Evolutionary conservation across 805 yeast species (phyloP).

Genomic region (Candida takata): DNA sequence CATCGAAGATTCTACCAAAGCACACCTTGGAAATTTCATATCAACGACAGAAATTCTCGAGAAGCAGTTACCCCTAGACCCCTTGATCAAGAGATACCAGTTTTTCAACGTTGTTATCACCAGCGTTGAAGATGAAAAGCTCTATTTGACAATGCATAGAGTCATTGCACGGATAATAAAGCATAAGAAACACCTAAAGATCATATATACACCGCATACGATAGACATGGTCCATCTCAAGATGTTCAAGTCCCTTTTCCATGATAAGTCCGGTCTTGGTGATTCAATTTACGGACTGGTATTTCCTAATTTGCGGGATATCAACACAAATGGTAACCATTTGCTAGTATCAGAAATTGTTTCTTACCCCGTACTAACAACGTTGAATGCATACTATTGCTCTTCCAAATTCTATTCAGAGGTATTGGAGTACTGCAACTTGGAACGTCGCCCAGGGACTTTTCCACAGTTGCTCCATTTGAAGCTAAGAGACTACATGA

Average conservation of each 20-base stretch:
- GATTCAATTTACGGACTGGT: too few relatives aligned
- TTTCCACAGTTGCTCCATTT: constrained; percentile 14
- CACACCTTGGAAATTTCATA: constrained; percentile 2
- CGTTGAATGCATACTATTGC: constrained; percentile 19
- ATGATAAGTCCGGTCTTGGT: constrained; percentile 2
- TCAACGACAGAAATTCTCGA: constrained; percentile 9
- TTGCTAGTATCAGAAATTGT: constrained; percentile 11
- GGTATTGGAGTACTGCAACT: constrained; percentile 15
- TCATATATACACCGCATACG: constrained; percentile 8
- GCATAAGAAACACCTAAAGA: constrained; percentile 6
- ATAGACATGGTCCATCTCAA: constrained; percentile 18
- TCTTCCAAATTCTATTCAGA: constrained; percentile 20
- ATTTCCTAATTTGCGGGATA: constrained; percentile 9
- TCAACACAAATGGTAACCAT: constrained; percentile 20
- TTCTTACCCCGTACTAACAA: constrained; percentile 9
- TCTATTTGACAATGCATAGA: constrained; percentile 7
- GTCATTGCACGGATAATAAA: constrained; percentile 9
- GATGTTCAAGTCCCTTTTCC: constrained; percentile 19
- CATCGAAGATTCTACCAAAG: constrained; percentile 4
- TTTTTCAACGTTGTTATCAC: constrained; percentile 14
- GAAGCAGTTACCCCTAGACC: constrained; percentile 4
- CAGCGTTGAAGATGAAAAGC: constrained; percentile 2
- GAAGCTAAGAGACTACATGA: constrained; percentile 22
- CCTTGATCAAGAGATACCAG: constrained; percentile 10
- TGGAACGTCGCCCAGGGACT: constrained; percentile 4